Conservation (phyloP, 1,284 basidiomycete species). For the Ganoderma leucocontextum region DNA sequence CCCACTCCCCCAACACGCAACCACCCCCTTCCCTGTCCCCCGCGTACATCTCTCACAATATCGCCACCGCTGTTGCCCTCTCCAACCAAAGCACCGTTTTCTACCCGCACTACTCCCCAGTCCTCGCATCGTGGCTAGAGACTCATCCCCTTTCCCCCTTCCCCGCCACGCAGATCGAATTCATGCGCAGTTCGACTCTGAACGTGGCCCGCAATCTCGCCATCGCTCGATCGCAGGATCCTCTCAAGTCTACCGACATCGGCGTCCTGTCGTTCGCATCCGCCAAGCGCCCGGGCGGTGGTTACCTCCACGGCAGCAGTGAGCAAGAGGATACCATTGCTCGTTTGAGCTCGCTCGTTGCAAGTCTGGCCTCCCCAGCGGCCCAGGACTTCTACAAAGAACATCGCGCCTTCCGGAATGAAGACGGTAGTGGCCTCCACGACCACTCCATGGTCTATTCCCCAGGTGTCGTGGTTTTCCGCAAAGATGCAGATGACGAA, state of each 20-base stretch:
- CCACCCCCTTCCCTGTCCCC: constrained; percentile 32
- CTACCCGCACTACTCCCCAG: constrained; percentile 49
- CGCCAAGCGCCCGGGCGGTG: constrained; percentile 55
- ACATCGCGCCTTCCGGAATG: constrained; percentile 45
- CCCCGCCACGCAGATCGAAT: constrained; percentile 40
- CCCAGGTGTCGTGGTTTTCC: constrained; percentile 55
- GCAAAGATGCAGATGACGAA: constrained; percentile 49
- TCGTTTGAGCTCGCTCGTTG: constrained; percentile 53
- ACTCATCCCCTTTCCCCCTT: constrained; percentile 25
- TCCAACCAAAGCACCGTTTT: constrained; percentile 50
- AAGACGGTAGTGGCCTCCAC: constrained; percentile 50
- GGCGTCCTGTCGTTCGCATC: constrained; percentile 58
- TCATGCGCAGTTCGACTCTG: constrained; percentile 44
- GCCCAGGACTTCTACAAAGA: constrained; percentile 54
- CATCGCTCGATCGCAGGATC: constrained; percentile 25
- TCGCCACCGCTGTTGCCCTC: constrained; percentile 47
- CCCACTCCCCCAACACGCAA: background rate
- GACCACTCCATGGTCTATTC: constrained; percentile 60
- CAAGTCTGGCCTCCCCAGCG: constrained; percentile 48
- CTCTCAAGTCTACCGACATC: constrained; percentile 40
- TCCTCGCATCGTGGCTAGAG: constrained; percentile 46
- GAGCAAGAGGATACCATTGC: constrained; percentile 57
- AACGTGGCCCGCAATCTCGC: constrained; percentile 44
- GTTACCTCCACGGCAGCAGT: constrained; percentile 55
- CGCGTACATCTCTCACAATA: constrained; percentile 43